Evolutionary conservation across 1,139 yeast genomes (phyloP), one percentile per base, ranked within the genome.

Genomic region (Williopsis jadinii): DNA sequence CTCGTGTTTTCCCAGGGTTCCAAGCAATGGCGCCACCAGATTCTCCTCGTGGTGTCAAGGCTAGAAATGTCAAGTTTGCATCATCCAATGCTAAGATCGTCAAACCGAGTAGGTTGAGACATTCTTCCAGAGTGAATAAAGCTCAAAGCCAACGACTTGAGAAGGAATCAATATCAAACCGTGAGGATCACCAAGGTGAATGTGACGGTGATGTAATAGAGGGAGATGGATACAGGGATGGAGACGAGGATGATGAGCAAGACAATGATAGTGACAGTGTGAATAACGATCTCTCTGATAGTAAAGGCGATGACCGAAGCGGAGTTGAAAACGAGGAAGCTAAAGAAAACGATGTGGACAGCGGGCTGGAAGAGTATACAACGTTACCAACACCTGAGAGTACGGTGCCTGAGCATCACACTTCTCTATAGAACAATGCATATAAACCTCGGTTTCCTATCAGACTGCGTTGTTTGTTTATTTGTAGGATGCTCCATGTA

Each of bases 1-100:
- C 56, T 5, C 51, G 56, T 33, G 61, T 57, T 5, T 61, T 60
- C 48, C 64, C 65, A 11, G 50, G 62, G 2, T 55, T 55, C 40
- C 61, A 60, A 41, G 64, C 64, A 1, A 48, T 61, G 14, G 59
- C 60, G 28, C 61, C 63, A 15, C 60, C 62, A 11, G 49, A 50
- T 14, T 41, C 36, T 31, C 46, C 40, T 40, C 51, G 40, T 45
- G 43, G 37, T 24, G 48, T 36, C 41, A 45, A 45, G 32, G 38
- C 38, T 13, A 36, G 34, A n/a, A 8, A 35, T 30, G 24, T 38
- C 28, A 41, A 34, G 39, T 28, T 40, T 32, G n/a, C 34, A 32
- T 11, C 34, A 36, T 30, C 11, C 50, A 32, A 24, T 19, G 12
- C 14, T 9, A 13, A 11, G 13, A 38, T 9, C 14, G 35, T n/a